Conservation (phyloP, 2,329 filamentous ascomycete species). For the Incumbomyces delicatus region DNA sequence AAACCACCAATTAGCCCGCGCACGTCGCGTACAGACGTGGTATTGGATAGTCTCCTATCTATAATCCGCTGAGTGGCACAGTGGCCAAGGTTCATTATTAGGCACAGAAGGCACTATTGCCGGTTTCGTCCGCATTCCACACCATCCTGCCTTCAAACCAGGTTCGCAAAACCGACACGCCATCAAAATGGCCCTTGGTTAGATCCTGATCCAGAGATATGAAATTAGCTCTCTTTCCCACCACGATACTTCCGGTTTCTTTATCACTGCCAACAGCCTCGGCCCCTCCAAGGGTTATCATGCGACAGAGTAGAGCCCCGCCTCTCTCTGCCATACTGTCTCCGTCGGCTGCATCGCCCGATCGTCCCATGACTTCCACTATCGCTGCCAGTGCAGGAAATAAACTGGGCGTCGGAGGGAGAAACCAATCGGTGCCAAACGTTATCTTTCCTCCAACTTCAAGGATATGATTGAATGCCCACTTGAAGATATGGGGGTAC, state of each 20-base stretch:
- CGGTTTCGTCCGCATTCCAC: not conserved
- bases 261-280: slow-evolving; percentile 23
- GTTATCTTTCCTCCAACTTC: slow-evolving; percentile 9
- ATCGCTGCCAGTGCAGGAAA: slow-evolving; percentile 10
- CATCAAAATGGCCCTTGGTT: slow-evolving; percentile 23
- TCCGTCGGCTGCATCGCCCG: not conserved
- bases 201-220: slow-evolving; percentile 24
- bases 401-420: slow-evolving; percentile 10
- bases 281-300: slow-evolving; percentile 24
- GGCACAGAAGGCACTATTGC: too few species aligned
- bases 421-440: slow-evolving; percentile 11
- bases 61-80: too few species aligned
- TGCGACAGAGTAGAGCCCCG: slow-evolving; percentile 12
- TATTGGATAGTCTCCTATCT: too few species aligned
- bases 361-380: not conserved
- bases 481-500: slow-evolving; percentile 6
- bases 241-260: slow-evolving; percentile 23
- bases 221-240: slow-evolving; percentile 27
- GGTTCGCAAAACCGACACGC: slow-evolving; percentile 23
- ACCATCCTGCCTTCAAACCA: slow-evolving; percentile 22
- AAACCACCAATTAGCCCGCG: too few species aligned
- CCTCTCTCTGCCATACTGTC: not conserved
- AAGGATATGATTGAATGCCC: slow-evolving; percentile 6
- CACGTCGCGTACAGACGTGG: too few species aligned
- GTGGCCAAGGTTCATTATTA: too few species aligned